phyloP scores from a whole-genome alignment of 441 rosid species.

The Jatropha multifida region DNA sequence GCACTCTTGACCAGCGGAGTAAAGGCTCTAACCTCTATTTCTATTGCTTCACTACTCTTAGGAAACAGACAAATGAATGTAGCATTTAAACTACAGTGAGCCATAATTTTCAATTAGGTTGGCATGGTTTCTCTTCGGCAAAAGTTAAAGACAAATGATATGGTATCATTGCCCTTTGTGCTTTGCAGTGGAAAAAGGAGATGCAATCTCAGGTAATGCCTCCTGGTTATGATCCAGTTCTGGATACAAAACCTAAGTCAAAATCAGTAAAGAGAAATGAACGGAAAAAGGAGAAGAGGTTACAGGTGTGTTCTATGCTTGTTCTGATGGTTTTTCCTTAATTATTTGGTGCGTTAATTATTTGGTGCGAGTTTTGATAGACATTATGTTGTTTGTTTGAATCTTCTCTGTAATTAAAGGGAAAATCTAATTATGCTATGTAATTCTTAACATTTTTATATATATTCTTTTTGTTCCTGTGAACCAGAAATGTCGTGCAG shows the following conservation, averaged over 20 bases:
- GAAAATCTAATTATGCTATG: neutral
- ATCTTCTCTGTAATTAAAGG: neutral
- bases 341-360: neutral
- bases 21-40: neutral
- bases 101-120: neutral
- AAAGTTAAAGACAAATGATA: neutral
- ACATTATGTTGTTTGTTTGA: neutral
- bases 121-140: neutral
- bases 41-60: neutral
- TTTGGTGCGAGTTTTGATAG: neutral
- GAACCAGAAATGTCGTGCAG: neutral
- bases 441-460: neutral
- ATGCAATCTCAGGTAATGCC: conserved; percentile 55
- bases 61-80: neutral
- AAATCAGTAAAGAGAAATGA: conserved; percentile 86
- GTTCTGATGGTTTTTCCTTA: neutral
- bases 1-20: neutral
- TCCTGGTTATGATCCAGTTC: conserved; percentile 73
- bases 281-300: conserved; percentile 89
- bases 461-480: neutral
- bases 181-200: conserved; percentile 80
- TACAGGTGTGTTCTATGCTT: conserved; percentile 51
- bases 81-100: neutral
- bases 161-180: conserved; percentile 10
- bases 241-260: conserved; percentile 69